Base-by-base conservation (phyloP, 2,329 filamentous ascomycete species). In the Aspergillus ruber region DNA sequence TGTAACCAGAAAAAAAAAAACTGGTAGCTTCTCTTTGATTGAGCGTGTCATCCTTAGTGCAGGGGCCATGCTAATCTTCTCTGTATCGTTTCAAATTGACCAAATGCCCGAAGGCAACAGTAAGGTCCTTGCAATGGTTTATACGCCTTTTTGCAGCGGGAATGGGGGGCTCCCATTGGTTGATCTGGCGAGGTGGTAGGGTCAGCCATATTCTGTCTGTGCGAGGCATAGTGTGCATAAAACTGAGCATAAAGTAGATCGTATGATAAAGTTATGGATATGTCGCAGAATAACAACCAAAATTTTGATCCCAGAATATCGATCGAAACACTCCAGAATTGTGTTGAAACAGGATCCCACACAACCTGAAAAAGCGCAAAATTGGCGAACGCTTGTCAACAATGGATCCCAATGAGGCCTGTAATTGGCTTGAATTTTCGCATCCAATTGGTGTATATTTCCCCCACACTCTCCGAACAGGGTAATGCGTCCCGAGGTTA, bases 1-100 rank as follows among this genome's bases (percentile, higher is more conserved):
- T 43, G 47, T 47, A 56, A 54, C 48, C 49, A 44, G 42, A 36
- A 13, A 49, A 61, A 80, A 82, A 83, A 84, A 82, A 80, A 81
- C 74, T 76, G 75, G 76, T 77, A 80, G 81, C 78, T 81, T 84
- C 83, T 85, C 83, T 86, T 85, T 85, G 82, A 81, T 83, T 81
- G 77, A 85, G 83, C 83, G 84, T 90, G 86, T 90, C 87, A 91
- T 90, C 87, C 87, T 91, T 91, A 90, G 87, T 82, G 80, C 79
- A 82, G 79, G 80, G 84, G 83, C 83, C 83, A 86, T 86, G 84
- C 84, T 86, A 86, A 84, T 84, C 80, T 84, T 84, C 81, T 84
- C 80, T 84, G 78, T 82, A 81, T 81, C 76, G 77, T 79, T 80
- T 79, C 77, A 80, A 81, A 77, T 78, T 81, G 77, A 81, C 78